phyloP scores from a whole-genome alignment of 352 stramenopile genomes.

The Phytophthora quininea region DNA sequence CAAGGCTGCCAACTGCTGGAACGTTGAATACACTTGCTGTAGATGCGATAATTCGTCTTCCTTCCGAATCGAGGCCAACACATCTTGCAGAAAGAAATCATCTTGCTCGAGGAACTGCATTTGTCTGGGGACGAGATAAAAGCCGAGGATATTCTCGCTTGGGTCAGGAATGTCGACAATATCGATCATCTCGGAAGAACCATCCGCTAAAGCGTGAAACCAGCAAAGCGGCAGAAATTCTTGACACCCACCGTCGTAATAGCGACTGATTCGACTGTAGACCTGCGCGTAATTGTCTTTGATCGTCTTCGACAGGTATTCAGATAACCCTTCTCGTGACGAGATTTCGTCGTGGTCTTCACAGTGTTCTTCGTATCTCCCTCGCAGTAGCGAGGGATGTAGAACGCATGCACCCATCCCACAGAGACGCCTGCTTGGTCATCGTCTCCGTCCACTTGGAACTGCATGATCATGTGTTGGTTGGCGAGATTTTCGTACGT shows the following conservation, averaged over 20 bases:
- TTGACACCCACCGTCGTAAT: constrained; percentile 51
- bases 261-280: constrained; percentile 47
- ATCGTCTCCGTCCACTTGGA: constrained; percentile 10
- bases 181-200: constrained; percentile 13
- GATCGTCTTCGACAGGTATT: constrained; percentile 42
- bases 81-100: constrained; percentile 47
- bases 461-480: constrained; percentile 30
- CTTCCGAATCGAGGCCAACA: constrained; percentile 45
- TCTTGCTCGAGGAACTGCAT: constrained; percentile 68
- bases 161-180: constrained; percentile 45
- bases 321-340: constrained; percentile 12
- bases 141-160: constrained; percentile 50
- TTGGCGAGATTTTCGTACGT: constrained; percentile 54
- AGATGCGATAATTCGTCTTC: constrained; percentile 33
- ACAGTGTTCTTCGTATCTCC: constrained; percentile 27
- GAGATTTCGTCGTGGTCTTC: constrained; percentile 15
- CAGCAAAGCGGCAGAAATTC: constrained; percentile 61
- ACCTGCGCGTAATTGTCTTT: constrained; percentile 44
- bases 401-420: constrained; percentile 67
- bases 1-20: constrained; percentile 33
- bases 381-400: constrained; percentile 36
- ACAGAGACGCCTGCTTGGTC: constrained; percentile 41
- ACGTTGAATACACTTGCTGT: constrained; percentile 33
- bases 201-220: constrained; percentile 21
- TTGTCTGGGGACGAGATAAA: constrained; percentile 65